Base-by-base conservation (phyloP, 108 stramenopile species). In the Cyclotella cryptica region DNA sequence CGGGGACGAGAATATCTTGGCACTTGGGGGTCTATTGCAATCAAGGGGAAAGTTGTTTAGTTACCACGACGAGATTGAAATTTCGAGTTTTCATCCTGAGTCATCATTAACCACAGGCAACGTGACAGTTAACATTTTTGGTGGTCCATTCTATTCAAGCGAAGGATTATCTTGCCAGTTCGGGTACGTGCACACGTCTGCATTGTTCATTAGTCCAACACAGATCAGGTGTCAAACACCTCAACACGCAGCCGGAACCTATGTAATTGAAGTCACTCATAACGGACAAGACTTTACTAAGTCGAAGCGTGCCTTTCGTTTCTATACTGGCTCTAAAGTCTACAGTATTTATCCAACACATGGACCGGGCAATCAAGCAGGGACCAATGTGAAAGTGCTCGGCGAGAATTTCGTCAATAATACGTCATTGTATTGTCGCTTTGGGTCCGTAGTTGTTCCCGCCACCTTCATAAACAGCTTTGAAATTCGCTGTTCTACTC, bases 201-300 rank as follows among this genome's bases (percentile, higher is more conserved):
- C 80, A 6, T 43, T 49, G 10, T 85, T 71, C 51, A 10, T 80
- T 40, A 71, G 72, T 49, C 51, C 71, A n/a, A 74, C 73, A 13
- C 69, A 77, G 75, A 71, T 92, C 0, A 66, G 54, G n/a, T 93
- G 93, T 81, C 74, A 62, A 27, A 86, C 91, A 26, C 93, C 93
- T 17, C 68, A 77, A 13, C 71, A 76, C 44, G 66, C 72, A 7
- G 46, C 85, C 0, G 90, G 93, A 24, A 44, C 59, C 0, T 89
- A 88, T 71, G 43, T 87, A 13, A 40, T 93, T 12, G 88, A 86
- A 42, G 73, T 93, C 28, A 87, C 86, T 3, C 63, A 88, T 57
- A 93, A 93, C 61, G 89, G 89, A 41, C 93, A 93, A 72, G 93
- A 93, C 53, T 93, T 77, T 59, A 87, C 87, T 4, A 15, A 66